A percentile compares a stretch with the other conserved stretches of the same genome.
Evolutionary conservation across 495 filamentous ascomycete species (phyloP).

Genomic region (Glarea lozoyensis): DNA sequence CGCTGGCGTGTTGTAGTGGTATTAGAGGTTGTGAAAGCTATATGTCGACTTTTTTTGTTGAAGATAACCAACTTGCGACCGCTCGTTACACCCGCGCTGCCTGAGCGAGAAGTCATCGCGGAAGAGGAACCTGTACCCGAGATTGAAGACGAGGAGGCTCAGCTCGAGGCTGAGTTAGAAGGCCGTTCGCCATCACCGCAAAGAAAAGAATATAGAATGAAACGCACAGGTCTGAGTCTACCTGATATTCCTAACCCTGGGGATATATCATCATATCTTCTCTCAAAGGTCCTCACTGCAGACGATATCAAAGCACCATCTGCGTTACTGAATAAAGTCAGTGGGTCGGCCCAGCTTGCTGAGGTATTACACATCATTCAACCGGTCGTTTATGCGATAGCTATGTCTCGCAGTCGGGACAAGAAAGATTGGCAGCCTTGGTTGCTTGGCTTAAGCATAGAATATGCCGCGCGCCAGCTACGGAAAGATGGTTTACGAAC

Average conservation of each 20-base stretch:
- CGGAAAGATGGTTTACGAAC: conserved; percentile 65
- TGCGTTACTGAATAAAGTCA: conserved; percentile 67
- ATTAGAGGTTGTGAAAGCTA: conserved; percentile 77
- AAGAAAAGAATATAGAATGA: conserved; percentile 80
- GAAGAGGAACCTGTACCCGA: conserved; percentile 33
- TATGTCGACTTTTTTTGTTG: conserved; percentile 76
- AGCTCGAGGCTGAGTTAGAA: conserved; percentile 20
- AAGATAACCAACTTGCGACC: conserved; percentile 76
- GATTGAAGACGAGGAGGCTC: conserved; percentile 33
- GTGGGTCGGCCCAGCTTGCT: conserved; percentile 62
- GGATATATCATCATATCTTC: conserved; percentile 77
- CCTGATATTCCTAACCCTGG: conserved; percentile 69
- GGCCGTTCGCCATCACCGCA: conserved; percentile 8
- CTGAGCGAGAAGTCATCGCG: conserved; percentile 67
- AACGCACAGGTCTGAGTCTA: conserved; percentile 76
- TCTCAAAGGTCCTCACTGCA: conserved; percentile 84
- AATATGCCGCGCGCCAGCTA: conserved; percentile 78
- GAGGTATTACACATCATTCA: conserved; percentile 87
- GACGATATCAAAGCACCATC: conserved; percentile 92
- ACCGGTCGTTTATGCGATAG: conserved; percentile 80
- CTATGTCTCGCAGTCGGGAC: conserved; percentile 57
- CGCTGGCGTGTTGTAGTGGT: conserved; percentile 87
- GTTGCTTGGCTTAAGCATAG: conserved; percentile 78
- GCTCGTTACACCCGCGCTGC: conserved; percentile 74
- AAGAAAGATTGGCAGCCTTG: conserved; percentile 80